Percentiles rank a stretch among this genome's conserved stretches.
Conservation (phyloP, 345 rosid species). For the Eutrema japonicum region DNA sequence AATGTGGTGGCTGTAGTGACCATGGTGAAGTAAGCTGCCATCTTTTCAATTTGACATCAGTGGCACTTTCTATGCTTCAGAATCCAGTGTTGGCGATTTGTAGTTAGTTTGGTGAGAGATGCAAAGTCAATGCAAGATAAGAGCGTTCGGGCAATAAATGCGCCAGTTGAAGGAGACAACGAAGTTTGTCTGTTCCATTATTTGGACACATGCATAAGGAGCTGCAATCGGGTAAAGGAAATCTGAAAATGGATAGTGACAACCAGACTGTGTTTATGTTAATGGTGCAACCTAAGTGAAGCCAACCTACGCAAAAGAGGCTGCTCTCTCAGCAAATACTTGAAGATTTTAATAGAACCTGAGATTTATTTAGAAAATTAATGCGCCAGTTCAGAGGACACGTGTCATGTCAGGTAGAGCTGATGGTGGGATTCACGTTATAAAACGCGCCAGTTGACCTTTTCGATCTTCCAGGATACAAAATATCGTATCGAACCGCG, state of each 20-base stretch:
- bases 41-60: conserved; percentile 15
- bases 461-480: conserved; percentile 15
- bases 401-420: conserved; percentile 26
- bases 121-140: no score
- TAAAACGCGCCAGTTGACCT: conserved; percentile 34
- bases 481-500: background rate
- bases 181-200: conserved; percentile 49
- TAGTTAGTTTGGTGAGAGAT: conserved; percentile 9
- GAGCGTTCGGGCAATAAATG: conserved; percentile 61
- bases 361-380: no score
- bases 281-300: conserved; percentile 56
- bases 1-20: conserved; percentile 43
- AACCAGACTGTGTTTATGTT: conserved; percentile 55
- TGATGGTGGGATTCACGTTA: conserved; percentile 44
- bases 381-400: conserved; percentile 2
- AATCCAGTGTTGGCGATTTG: background rate
- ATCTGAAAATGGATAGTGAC: conserved; percentile 70
- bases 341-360: no score
- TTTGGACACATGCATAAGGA: conserved; percentile 94
- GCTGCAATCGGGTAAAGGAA: conserved; percentile 65
- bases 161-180: conserved; percentile 59
- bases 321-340: no score
- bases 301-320: no score
- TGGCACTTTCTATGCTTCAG: background rate
- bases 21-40: conserved; percentile 56